A percentile compares a stretch with the other conserved stretches of the same genome.
These are phyloP conservation scores for Cladosporium sp. DNA, from an alignment of 2,329 filamentous ascomycete genomes.

Conservation along the genomic window DNA sequence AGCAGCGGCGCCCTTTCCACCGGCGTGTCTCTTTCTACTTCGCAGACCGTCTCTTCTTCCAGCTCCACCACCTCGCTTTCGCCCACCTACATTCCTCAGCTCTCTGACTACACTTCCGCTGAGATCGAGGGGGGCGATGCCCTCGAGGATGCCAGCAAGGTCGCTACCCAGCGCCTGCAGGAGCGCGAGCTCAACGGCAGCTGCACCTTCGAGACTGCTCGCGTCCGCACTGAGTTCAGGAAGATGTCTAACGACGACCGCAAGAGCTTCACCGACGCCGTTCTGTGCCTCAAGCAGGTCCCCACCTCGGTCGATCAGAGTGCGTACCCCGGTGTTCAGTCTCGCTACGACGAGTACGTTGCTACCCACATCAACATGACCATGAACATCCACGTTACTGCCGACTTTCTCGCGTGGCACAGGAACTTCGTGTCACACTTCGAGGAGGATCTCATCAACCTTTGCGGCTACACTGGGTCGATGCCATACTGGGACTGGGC, in stretches of 20 bases:
- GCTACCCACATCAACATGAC: slow-evolving; percentile 16
- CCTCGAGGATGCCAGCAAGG: not conserved
- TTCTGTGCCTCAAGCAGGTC: slow-evolving; percentile 16
- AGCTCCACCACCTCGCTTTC: not conserved
- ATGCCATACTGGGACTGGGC: slow-evolving; percentile 49
- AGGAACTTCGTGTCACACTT: slow-evolving; percentile 34
- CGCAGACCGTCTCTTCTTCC: not conserved
- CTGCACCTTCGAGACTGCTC: slow-evolving; percentile 14
- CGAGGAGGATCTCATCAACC: slow-evolving; percentile 31
- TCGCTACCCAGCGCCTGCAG: not conserved
- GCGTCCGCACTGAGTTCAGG: slow-evolving; percentile 11
- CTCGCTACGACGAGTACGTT: slow-evolving; percentile 19
- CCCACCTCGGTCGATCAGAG: not conserved
- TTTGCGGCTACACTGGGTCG: slow-evolving; percentile 34
- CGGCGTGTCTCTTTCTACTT: not conserved
- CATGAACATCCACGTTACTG: slow-evolving; percentile 19
- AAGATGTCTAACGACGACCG: slow-evolving; percentile 12
- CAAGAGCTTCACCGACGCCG: slow-evolving; percentile 14
- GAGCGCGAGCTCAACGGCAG: not conserved
- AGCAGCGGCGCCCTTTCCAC: not conserved
- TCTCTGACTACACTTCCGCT: not conserved
- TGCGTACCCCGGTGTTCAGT: slow-evolving; percentile 14
- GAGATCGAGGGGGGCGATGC: slow-evolving; percentile 3
- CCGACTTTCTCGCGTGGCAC: slow-evolving; percentile 33
- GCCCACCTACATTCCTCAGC: not conserved